Percentiles rank a stretch among this genome's conserved stretches.
These are phyloP conservation scores for Marvania coccoides DNA, from an alignment of 139 green algal species.

Conservation along the genomic window DNA sequence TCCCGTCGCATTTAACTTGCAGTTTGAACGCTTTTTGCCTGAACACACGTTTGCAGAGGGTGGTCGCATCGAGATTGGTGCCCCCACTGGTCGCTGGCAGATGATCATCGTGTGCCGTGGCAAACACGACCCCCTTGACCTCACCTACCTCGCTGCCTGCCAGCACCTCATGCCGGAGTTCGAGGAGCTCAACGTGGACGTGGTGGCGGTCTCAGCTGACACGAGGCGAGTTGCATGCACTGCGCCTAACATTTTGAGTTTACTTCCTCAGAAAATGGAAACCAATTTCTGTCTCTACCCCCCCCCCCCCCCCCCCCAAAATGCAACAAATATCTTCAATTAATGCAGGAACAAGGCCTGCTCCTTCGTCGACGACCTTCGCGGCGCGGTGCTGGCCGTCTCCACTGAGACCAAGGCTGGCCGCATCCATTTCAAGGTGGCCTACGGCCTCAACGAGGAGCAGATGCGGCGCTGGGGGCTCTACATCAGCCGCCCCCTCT, in stretches of 20 bases:
- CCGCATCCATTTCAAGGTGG: slow-evolving; percentile 36
- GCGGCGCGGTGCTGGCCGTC: slow-evolving; percentile 32
- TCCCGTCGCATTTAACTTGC: not conserved
- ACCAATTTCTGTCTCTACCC: no score
- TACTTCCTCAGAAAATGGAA: no score
- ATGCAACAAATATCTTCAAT: no score
- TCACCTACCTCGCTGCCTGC: slow-evolving; percentile 34
- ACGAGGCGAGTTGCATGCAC: no score
- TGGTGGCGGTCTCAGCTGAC: slow-evolving; percentile 45
- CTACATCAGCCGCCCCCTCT: slow-evolving; percentile 36
- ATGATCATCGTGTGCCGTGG: slow-evolving; percentile 45
- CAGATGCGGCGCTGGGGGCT: slow-evolving; percentile 44
- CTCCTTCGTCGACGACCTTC: slow-evolving; percentile 34
- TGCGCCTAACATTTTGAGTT: no score
- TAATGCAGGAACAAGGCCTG: slow-evolving; percentile 28
- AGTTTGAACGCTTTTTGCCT: not conserved
- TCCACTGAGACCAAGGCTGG: slow-evolving; percentile 28
- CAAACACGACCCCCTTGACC: slow-evolving; percentile 44
- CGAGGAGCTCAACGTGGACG: slow-evolving; percentile 44
- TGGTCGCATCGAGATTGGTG: slow-evolving; percentile 44
- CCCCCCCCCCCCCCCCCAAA: no score
- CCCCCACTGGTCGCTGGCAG: slow-evolving; percentile 48
- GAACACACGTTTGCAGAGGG: slow-evolving; percentile 14
- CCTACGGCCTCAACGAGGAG: slow-evolving; percentile 32
- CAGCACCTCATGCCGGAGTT: slow-evolving; percentile 41